Evolutionary conservation across 2,329 filamentous ascomycete genomes (phyloP).

Genomic region (Eutypa lata): DNA sequence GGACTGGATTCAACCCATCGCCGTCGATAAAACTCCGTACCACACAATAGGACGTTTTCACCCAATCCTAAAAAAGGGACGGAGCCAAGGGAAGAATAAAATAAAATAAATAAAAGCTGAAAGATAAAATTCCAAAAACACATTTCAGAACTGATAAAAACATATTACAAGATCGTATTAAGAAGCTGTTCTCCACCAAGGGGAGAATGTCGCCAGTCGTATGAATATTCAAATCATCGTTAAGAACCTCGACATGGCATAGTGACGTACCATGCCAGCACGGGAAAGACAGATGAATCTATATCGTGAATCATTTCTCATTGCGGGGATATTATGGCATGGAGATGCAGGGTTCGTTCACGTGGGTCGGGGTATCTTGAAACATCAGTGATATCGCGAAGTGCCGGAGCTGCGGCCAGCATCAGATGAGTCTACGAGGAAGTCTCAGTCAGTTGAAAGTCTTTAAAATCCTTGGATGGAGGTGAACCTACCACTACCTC

Average conservation of each 20-base stretch:
- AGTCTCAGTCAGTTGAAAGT: conserved; percentile 16
- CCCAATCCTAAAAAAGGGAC: conserved; percentile 15
- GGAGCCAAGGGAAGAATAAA: too few species aligned
- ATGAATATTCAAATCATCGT: conserved; percentile 6
- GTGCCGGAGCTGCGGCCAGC: conserved; percentile 28
- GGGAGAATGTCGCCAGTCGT: conserved; percentile 9
- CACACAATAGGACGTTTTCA: conserved; percentile 15
- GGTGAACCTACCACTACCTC: conserved; percentile 54
- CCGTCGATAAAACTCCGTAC: conserved; percentile 18
- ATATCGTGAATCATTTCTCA: conserved; percentile 36
- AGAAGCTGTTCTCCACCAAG: conserved; percentile 12
- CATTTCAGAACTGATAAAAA: conserved; percentile 18
- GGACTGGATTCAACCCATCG: conserved; percentile 17
- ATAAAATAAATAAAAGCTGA: conserved; percentile 10
- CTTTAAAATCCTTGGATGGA: too few species aligned
- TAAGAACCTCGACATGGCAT: conserved; percentile 11
- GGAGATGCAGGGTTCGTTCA: conserved; percentile 16
- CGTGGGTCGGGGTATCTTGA: not conserved
- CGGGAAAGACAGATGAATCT: conserved; percentile 25
- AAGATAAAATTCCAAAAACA: conserved; percentile 16
- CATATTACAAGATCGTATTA: conserved; percentile 32
- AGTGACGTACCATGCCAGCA: conserved; percentile 12
- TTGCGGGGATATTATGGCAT: conserved; percentile 13
- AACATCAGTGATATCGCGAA: conserved; percentile 27
- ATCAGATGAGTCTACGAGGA: conserved; percentile 27